Percentiles rank a stretch among this genome's conserved stretches.
Conservation (phyloP, 805 yeast genomes). For the Candida berthetii region DNA sequence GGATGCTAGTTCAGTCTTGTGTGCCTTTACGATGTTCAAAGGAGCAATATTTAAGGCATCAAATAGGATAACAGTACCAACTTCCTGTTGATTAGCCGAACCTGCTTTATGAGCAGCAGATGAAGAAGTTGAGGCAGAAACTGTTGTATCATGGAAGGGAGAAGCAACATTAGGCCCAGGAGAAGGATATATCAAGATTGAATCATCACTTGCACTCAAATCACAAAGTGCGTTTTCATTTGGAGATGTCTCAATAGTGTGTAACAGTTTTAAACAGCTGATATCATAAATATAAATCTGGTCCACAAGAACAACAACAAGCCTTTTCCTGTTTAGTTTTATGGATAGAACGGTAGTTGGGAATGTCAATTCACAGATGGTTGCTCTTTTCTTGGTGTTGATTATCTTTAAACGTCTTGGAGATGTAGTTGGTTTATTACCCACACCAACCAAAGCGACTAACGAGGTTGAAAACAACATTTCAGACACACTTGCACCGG, state of each 20-base stretch:
- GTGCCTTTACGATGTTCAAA: conserved; percentile 78
- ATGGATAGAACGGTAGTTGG: conserved; percentile 71
- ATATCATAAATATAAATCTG: conserved; percentile 88
- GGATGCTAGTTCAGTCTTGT: conserved; percentile 67
- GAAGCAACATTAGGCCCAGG: conserved; percentile 24
- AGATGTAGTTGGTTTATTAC: conserved; percentile 58
- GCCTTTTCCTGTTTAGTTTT: conserved; percentile 73
- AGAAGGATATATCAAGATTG: conserved; percentile 51
- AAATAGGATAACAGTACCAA: conserved; percentile 54
- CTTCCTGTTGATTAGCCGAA: conserved; percentile 1
- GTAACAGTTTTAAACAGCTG: conserved; percentile 78
- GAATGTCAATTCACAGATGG: conserved; percentile 84
- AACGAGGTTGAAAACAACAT: conserved; percentile 89
- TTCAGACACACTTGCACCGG: conserved; percentile 58
- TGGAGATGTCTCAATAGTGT: conserved; percentile 54
- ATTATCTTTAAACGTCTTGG: conserved; percentile 59
- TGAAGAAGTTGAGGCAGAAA: background rate
- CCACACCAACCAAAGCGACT: conserved; percentile 76
- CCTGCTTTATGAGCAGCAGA: conserved; percentile 1
- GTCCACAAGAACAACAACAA: conserved; percentile 71
- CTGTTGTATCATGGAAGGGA: conserved; percentile 6
- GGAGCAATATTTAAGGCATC: conserved; percentile 74
- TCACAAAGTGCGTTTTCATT: conserved; percentile 30
- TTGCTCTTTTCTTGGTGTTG: conserved; percentile 62
- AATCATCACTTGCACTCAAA: conserved; percentile 35